Evolutionary conservation across 2,329 filamentous ascomycete genomes (phyloP).

Genomic region (Verticillium klebahnii): DNA sequence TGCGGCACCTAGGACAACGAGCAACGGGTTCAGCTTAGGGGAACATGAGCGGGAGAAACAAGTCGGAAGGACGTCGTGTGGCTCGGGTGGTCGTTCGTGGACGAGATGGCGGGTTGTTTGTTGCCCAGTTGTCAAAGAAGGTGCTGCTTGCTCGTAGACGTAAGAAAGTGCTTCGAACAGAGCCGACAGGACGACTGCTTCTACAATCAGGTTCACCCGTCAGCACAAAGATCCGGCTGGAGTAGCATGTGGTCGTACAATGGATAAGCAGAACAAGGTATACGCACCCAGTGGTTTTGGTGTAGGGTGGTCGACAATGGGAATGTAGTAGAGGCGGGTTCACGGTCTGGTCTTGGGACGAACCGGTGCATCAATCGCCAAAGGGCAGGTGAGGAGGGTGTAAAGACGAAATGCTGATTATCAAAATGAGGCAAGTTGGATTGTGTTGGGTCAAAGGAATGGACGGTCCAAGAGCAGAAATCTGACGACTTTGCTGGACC

Average conservation of each 20-base stretch:
- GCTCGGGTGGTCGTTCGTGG: not conserved
- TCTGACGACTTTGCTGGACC: conserved; percentile 32
- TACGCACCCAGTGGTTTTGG: not conserved
- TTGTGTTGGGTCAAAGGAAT: conserved; percentile 15
- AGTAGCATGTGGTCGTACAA: not conserved
- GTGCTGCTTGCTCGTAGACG: not conserved
- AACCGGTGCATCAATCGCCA: not conserved
- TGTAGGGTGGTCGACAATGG: not conserved
- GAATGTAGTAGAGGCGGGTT: not conserved
- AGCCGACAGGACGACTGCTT: not conserved
- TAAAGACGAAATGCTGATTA: not conserved
- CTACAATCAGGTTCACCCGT: not conserved
- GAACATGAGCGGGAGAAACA: conserved; percentile 30
- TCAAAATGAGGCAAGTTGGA: not conserved
- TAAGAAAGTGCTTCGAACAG: not conserved
- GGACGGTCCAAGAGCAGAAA: conserved; percentile 46
- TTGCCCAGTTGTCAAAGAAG: not conserved
- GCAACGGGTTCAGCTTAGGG: conserved; percentile 27
- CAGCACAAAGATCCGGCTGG: not conserved
- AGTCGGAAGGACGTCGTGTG: not conserved
- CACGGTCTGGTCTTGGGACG: not conserved
- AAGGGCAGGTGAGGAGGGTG: not conserved
- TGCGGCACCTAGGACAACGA: conserved; percentile 41
- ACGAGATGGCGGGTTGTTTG: not conserved
- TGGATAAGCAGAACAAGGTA: not conserved